Base-by-base conservation (phyloP, 768 basidiomycete species). In the Phlebiopsis gigantea region DNA sequence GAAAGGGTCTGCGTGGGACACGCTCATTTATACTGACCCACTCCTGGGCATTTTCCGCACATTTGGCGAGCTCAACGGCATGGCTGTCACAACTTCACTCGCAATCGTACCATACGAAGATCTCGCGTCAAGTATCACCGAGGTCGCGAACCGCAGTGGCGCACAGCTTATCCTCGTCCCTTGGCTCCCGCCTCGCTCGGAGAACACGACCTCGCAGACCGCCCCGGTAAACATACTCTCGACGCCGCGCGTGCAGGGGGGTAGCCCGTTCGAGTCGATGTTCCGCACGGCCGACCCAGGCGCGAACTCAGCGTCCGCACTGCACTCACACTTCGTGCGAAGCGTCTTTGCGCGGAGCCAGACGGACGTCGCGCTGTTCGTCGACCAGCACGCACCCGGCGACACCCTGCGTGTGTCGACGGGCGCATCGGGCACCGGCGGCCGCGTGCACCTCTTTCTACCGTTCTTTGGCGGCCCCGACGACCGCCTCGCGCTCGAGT, bases 381-480 rank as follows among this genome's bases (percentile, higher is more conserved):
- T 98, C 46, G 93, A 97, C 64, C 77, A 34, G 58, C 62, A 53
- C 72, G 75, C 52, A 63, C 63, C 70, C 7, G 62, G 51, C 58
- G 60, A 63, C 47, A 46, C n/a, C 1, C 28, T 62, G 8, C 51
- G 65, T 29, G 61, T 65, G 0, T 57, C 61, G 43, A 46, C 58
- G 6, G 56, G 56, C 7, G 41, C 50, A 4, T 56, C 54, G 2
- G 56, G 54, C 4, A 58, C 57, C 2, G 72, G 71, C 41, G 69
- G 64, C 44, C 57, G 57, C 8, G 79, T 84, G 64, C 89, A 92
- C 65, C 62, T 98, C 14, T 89, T 93, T 71, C 65, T 97, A 12
- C 90, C 93, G 0, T 98, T 98, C 80, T 90, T 93, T 68, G 96
- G 96, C 22, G 96, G 96, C 0, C 88, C 93, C 0, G 96, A 98